Percentiles rank a stretch among this genome's conserved stretches.
phyloP scores from a whole-genome alignment of 768 basidiomycete genomes.

The Boletus bicolor region DNA sequence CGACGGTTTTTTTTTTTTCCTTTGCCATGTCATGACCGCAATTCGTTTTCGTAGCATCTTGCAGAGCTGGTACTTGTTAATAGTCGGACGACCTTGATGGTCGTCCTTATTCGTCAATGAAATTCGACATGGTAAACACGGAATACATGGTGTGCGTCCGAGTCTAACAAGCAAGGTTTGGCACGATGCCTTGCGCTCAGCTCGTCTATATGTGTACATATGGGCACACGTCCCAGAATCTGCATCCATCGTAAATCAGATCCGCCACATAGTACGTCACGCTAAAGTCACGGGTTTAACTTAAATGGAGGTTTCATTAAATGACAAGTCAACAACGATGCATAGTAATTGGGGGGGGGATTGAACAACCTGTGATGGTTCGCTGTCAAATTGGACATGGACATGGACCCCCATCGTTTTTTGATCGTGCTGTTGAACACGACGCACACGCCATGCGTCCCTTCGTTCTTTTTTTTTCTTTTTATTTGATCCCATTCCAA shows the following conservation, averaged over 20 bases:
- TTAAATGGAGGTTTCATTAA: no score
- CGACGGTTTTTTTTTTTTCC: constrained; percentile 1
- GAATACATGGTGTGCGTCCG: not conserved
- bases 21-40: constrained; percentile 14
- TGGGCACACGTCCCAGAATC: not conserved
- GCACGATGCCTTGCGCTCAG: not conserved
- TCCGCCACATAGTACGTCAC: no score
- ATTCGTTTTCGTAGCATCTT: constrained; percentile 14
- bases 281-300: no score
- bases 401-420: no score
- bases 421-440: no score
- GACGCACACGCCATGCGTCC: no score
- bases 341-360: no score
- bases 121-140: constrained; percentile 12
- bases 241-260: not conserved
- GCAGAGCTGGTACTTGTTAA: constrained; percentile 12
- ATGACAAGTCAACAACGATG: no score
- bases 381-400: no score
- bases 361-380: no score
- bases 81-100: constrained; percentile 16
- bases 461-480: no score
- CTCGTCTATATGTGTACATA: not conserved
- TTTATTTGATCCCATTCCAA: no score
- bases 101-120: not conserved
- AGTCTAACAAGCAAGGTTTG: not conserved